Conservation (phyloP, 2,329 filamentous ascomycete species). For the Fusarium sp. region DNA sequence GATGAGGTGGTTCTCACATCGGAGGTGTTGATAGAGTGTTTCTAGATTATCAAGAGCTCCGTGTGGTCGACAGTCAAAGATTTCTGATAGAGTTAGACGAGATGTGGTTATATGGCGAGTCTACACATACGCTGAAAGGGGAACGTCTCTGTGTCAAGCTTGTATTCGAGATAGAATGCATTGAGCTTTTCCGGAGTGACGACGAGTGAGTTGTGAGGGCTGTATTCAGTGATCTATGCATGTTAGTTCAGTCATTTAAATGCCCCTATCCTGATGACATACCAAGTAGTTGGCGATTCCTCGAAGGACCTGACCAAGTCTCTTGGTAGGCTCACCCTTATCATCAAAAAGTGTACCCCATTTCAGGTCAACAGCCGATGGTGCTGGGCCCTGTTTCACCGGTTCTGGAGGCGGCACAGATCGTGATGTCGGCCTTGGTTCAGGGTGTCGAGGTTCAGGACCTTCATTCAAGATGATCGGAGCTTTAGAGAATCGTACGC, state of each 20-base stretch:
- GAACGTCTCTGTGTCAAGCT: conserved; percentile 70
- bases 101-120: too few relatives aligned
- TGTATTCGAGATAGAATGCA: conserved; percentile 74
- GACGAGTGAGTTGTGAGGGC: conserved; percentile 59
- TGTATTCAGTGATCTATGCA: conserved; percentile 44
- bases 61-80: conserved; percentile 57
- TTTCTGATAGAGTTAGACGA: conserved; percentile 47
- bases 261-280: conserved; percentile 39
- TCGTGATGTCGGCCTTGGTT: neutral
- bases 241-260: neutral
- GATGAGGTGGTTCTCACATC: conserved; percentile 71
- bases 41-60: conserved; percentile 41
- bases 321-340: conserved; percentile 70
- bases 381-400: neutral
- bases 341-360: conserved; percentile 80
- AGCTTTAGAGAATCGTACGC: conserved; percentile 45
- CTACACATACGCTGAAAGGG: conserved; percentile 68
- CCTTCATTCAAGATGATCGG: conserved; percentile 40
- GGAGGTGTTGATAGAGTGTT: conserved; percentile 62
- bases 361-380: conserved; percentile 68
- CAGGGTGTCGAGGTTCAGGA: conserved; percentile 1
- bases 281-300: conserved; percentile 80
- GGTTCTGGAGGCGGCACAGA: conserved; percentile 8
- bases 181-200: conserved; percentile 79
- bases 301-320: conserved; percentile 74